Evolutionary conservation across 176 grass and related monocot genomes (phyloP).

Genomic region (Musa troglodytarum): DNA sequence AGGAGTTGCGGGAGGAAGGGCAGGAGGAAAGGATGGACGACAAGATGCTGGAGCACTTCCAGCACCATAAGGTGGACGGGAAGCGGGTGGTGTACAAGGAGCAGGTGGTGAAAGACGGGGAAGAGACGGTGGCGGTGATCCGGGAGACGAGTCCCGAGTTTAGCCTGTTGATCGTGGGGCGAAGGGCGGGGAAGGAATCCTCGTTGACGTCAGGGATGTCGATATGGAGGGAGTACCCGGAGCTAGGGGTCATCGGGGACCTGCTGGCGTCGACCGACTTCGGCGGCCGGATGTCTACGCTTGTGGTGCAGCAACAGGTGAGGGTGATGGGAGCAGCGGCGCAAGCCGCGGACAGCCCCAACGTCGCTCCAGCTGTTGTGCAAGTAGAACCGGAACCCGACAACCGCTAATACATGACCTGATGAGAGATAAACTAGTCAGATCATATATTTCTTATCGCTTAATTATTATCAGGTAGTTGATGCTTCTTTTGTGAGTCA

Average conservation of each 20-base stretch:
- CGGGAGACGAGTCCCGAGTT: constrained; percentile 27
- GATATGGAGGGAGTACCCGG: constrained; percentile 71
- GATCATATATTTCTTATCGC: too few relatives aligned
- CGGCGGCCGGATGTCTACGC: constrained; percentile 39
- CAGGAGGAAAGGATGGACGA: constrained; percentile 33
- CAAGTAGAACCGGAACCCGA: too few relatives aligned
- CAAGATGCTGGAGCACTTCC: constrained; percentile 39
- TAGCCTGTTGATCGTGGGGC: constrained; percentile 54
- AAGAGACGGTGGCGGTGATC: constrained; percentile 51
- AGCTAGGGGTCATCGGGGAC: constrained; percentile 68
- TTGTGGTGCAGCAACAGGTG: constrained; percentile 79
- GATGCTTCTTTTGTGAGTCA: too few relatives aligned
- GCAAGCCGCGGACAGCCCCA: background rate
- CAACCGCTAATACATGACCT: too few relatives aligned
- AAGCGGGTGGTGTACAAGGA: constrained; percentile 36
- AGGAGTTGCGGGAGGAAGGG: constrained; percentile 10
- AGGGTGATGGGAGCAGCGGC: constrained; percentile 6
- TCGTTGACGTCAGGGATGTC: constrained; percentile 54
- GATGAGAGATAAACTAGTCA: too few relatives aligned
- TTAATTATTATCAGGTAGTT: too few relatives aligned
- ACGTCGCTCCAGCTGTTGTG: too few relatives aligned
- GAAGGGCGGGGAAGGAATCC: constrained; percentile 19
- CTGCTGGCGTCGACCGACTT: constrained; percentile 61
- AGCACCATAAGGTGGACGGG: constrained; percentile 31
- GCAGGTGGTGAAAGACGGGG: constrained; percentile 31